These are phyloP conservation scores for Peniophora sp. DNA, from an alignment of 1,284 basidiomycete genomes.

Conservation along the genomic window DNA sequence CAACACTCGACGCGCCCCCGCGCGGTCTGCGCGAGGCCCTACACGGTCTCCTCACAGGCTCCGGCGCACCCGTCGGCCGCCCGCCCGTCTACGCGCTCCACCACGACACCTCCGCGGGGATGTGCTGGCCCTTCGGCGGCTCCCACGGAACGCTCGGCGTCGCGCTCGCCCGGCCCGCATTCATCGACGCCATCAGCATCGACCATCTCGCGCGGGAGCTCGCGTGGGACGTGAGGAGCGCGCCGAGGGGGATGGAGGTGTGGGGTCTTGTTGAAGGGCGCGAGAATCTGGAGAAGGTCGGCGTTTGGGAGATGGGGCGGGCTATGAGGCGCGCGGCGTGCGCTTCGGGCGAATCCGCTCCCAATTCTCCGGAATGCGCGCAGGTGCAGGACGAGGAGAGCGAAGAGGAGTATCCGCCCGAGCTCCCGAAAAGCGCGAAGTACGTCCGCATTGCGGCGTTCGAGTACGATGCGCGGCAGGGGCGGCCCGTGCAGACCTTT, in stretches of 20 bases:
- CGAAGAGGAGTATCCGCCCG: slow-evolving; percentile 37
- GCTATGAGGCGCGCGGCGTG: slow-evolving; percentile 23
- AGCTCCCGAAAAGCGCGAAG: slow-evolving; percentile 44
- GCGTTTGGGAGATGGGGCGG: slow-evolving; percentile 38
- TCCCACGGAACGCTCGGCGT: slow-evolving; percentile 76
- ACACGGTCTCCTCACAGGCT: slow-evolving; percentile 48
- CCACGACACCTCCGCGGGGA: slow-evolving; percentile 73
- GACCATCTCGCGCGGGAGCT: slow-evolving; percentile 82
- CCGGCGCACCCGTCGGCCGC: slow-evolving; percentile 60
- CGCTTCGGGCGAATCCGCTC: too few species aligned
- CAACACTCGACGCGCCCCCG: slow-evolving; percentile 63
- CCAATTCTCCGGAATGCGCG: too few species aligned
- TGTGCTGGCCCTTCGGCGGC: slow-evolving; percentile 91
- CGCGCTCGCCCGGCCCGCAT: slow-evolving; percentile 59
- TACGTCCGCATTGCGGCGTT: slow-evolving; percentile 75
- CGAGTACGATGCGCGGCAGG: slow-evolving; percentile 67
- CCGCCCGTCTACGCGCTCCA: slow-evolving; percentile 82
- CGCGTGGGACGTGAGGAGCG: slow-evolving; percentile 70
- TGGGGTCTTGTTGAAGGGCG: slow-evolving; percentile 81
- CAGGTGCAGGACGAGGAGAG: slow-evolving; percentile 24
- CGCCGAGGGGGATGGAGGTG: slow-evolving; percentile 81
- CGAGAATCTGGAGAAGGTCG: slow-evolving; percentile 59
- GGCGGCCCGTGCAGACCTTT: slow-evolving; percentile 82
- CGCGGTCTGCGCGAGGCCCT: slow-evolving; percentile 33
- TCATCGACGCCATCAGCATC: slow-evolving; percentile 74